Conservation (phyloP, 2,329 filamentous ascomycete genomes). For the Harringtonia aguacate region DNA sequence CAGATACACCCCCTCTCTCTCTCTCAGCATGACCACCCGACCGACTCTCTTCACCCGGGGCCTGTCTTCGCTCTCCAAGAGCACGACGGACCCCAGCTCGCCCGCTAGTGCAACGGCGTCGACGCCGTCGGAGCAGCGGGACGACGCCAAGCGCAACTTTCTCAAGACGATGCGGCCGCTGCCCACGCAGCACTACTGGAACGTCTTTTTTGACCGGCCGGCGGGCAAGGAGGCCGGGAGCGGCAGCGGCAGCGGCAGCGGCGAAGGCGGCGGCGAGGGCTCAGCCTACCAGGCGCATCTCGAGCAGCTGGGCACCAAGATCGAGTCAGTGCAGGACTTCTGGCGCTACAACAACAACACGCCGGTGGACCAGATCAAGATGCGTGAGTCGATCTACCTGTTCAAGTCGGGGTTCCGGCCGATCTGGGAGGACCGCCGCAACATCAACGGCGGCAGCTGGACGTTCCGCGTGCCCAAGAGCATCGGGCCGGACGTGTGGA, state of each 20-base stretch:
- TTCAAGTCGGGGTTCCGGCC: constrained; percentile 71
- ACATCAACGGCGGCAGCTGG: constrained; percentile 79
- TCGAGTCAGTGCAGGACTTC: constrained; percentile 77
- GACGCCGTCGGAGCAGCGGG: constrained; percentile 62
- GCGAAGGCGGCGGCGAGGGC: constrained; percentile 15
- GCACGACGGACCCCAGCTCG: constrained; percentile 43
- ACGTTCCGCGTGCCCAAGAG: constrained; percentile 82
- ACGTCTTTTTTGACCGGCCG: constrained; percentile 54
- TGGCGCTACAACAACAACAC: constrained; percentile 78
- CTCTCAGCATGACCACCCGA: constrained; percentile 41
- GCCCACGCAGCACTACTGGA: constrained; percentile 71
- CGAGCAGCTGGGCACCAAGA: constrained; percentile 51
- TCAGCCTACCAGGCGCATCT: constrained; percentile 45
- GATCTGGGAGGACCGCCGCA: constrained; percentile 79
- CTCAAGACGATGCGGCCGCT: constrained; percentile 62
- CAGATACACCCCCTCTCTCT: background rate
- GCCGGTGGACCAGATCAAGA: constrained; percentile 63
- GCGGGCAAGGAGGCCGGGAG: background rate
- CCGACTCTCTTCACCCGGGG: constrained; percentile 51
- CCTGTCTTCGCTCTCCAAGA: constrained; percentile 51
- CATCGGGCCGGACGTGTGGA: constrained; percentile 66
- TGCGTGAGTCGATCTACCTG: constrained; percentile 68
- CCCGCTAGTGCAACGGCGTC: constrained; percentile 41
- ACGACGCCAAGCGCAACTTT: constrained; percentile 76
- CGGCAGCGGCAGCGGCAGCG: background rate